Evolutionary conservation across 371 early-diverging fungal genomes (phyloP), one percentile per base, ranked within the genome.

Genomic region (Rhizopus sp.): DNA sequence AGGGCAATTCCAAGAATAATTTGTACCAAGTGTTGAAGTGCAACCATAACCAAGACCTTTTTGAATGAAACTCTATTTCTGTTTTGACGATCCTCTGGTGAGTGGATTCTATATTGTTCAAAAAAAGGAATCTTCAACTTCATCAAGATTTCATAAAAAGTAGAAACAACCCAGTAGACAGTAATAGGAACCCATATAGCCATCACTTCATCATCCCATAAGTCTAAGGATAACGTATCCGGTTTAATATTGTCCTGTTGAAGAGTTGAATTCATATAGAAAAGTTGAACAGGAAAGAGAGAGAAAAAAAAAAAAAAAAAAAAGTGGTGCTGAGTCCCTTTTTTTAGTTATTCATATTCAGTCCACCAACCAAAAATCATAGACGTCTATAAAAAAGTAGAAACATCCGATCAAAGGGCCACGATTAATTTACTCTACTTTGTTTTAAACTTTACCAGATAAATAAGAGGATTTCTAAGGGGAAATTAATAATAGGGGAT

Each of bases 31-130:
- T 84, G 84, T 50, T 84, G 84, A 32, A 84, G 46, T 13, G 81
- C 68, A 34, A 84, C 84, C 54, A 75, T 77, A 40, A 71, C 59
- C 31, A 84, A 63, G 8, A 84, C 84, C 17, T 82, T 80, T 12
- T 60, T 34, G 33, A 85, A 71, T 0, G 86, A 77, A 13, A 88
- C 86, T 50, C 79, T 78, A 62, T 88, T 88, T 31, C 71, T 68
- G 40, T 69, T 84, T 16, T 82, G 68, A 42, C 62, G 51, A 37
- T 86, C 85, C 35, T 84, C 82, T 41, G 83, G 68, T 46, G 85
- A 80, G 37, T 82, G 85, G 61, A 88, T 78, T 45, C 87, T 74
- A 63, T 89, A 89, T 71, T 86, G 66, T 60, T 89, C 91, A 52
- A 88, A 72, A 63, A 82, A 80, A 9, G 88, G 80, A 38, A 85